These are phyloP conservation scores for Stephania cephalantha DNA, from an alignment of 164 flowering plant genomes.

Conservation along the genomic window DNA sequence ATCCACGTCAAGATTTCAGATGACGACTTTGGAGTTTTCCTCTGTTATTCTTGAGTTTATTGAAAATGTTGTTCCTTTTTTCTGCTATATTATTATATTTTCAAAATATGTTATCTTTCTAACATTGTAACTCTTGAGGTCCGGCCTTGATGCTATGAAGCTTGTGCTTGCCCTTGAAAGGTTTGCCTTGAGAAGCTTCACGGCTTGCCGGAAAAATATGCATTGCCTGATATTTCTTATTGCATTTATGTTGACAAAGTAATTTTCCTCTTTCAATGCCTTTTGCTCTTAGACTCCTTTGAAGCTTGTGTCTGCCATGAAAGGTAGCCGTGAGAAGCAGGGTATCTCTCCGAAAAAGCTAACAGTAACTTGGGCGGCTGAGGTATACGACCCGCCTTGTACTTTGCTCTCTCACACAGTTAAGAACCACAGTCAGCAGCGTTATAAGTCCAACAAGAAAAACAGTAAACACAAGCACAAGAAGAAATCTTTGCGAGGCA, in stretches of 20 bases:
- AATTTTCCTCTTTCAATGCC: background rate
- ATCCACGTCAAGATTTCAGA: background rate
- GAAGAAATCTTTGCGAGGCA: conserved; percentile 36
- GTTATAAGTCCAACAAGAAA: conserved; percentile 33
- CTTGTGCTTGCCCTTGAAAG: conserved; percentile 66
- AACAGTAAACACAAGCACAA: conserved; percentile 52
- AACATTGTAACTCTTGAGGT: background rate
- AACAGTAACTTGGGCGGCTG: conserved; percentile 69
- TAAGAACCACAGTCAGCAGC: conserved; percentile 32
- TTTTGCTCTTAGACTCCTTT: conserved; percentile 27
- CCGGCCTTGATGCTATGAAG: conserved; percentile 14
- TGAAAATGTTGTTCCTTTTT: background rate
- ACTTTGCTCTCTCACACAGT: conserved; percentile 46
- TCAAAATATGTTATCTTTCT: background rate
- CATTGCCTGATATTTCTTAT: background rate
- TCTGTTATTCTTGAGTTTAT: background rate
- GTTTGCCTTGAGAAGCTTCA: conserved; percentile 56
- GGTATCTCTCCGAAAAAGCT: conserved; percentile 36
- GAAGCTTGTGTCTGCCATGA: conserved; percentile 68
- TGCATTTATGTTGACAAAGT: background rate
- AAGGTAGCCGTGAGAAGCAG: conserved; percentile 66
- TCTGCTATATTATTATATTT: too few relatives aligned
- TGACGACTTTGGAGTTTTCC: background rate
- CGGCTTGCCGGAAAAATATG: too few relatives aligned
- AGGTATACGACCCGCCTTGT: conserved; percentile 74